Percentiles rank a stretch among this genome's conserved stretches.
Evolutionary conservation across 345 rosid genomes (phyloP).

Genomic region (Salix caprea): DNA sequence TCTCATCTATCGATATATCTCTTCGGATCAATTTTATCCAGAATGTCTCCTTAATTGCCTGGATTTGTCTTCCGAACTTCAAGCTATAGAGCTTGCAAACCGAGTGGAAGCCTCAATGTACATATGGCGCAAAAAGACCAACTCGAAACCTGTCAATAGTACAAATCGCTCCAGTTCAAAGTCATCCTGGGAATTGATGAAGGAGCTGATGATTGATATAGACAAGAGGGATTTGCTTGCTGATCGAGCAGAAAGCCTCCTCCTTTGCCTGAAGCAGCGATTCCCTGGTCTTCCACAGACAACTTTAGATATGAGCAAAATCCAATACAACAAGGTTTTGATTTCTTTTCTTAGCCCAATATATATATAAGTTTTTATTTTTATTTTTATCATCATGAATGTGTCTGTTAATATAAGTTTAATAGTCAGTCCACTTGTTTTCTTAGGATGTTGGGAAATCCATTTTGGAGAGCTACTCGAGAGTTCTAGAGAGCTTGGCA

Average conservation of each 20-base stretch:
- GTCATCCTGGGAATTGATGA: constrained; percentile 92
- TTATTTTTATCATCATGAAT: not conserved
- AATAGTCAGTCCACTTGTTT: not conserved
- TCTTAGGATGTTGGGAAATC: constrained; percentile 91
- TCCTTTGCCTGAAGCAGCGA: constrained; percentile 79
- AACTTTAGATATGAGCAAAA: constrained; percentile 88
- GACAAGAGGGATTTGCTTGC: constrained; percentile 84
- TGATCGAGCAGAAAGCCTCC: constrained; percentile 80
- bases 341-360: not conserved
- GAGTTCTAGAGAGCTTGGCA: constrained; percentile 91
- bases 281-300: constrained; percentile 96
- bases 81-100: constrained; percentile 89
- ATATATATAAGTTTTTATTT: too few species aligned
- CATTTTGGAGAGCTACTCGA: constrained; percentile 83
- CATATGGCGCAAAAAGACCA: constrained; percentile 58
- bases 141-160: constrained; percentile 43
- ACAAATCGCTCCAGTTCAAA: constrained; percentile 50
- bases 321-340: constrained; percentile 79
- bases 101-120: constrained; percentile 78
- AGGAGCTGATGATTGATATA: constrained; percentile 80
- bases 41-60: constrained; percentile 88
- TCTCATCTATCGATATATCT: constrained; percentile 66
- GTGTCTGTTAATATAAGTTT: not conserved
- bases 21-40: constrained; percentile 80
- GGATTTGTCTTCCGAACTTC: constrained; percentile 89